Conservation (phyloP, 1,139 yeast genomes). For the Yamadazyma oceani region DNA sequence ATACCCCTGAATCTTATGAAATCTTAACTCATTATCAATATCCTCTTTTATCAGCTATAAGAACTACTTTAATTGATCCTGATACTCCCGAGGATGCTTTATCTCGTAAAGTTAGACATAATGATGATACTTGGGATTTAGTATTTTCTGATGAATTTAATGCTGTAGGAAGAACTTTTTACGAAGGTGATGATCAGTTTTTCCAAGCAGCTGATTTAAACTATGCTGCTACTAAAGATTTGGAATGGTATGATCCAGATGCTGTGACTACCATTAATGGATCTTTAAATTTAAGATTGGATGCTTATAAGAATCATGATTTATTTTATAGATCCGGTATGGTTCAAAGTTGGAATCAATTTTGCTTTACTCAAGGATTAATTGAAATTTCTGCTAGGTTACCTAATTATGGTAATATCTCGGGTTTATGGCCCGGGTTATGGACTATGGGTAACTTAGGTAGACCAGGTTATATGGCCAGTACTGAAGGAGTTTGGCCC, state of each 20-base stretch:
- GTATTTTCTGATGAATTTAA: constrained; percentile 85
- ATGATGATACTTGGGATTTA: constrained; percentile 66
- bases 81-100: constrained; percentile 68
- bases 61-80: constrained; percentile 67
- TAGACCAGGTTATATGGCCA: constrained; percentile 76
- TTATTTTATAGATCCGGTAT: constrained; percentile 79
- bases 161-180: constrained; percentile 79
- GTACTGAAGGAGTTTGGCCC: constrained; percentile 89
- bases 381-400: constrained; percentile 68
- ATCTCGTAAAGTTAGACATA: constrained; percentile 42
- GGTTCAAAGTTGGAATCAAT: constrained; percentile 82
- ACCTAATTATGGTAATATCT: constrained; percentile 67
- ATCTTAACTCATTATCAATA: constrained; percentile 57
- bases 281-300: constrained; percentile 62
- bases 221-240: constrained; percentile 77
- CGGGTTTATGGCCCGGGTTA: constrained; percentile 88
- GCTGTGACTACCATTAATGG: constrained; percentile 72
- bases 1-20: constrained; percentile 35
- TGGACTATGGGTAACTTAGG: constrained; percentile 89
- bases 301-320: constrained; percentile 70
- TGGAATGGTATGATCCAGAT: constrained; percentile 90
- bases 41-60: constrained; percentile 59
- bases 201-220: constrained; percentile 76
- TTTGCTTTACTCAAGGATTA: constrained; percentile 78
- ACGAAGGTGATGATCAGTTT: constrained; percentile 81